Evolutionary conservation across 169 alveolate genomes (phyloP).

Genomic region (Babesia bigemina): DNA sequence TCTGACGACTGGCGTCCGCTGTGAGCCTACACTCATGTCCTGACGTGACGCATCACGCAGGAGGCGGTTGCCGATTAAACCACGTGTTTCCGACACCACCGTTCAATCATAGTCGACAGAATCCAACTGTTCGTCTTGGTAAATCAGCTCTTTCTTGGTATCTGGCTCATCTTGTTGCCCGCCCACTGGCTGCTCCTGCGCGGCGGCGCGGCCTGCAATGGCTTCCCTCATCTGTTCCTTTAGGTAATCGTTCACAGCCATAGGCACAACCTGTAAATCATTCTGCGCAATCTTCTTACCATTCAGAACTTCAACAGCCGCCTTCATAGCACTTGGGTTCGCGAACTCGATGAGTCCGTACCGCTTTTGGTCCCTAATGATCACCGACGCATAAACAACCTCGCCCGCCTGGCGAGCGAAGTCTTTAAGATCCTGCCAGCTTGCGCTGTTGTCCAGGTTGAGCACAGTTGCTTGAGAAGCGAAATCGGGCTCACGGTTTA

Average conservation of each 20-base stretch:
- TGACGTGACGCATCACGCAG: too few relatives aligned
- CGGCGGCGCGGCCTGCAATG: neutral
- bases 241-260: slow-evolving; percentile 62
- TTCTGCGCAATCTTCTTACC: slow-evolving; percentile 71
- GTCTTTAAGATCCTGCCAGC: slow-evolving; percentile 86
- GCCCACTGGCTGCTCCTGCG: slow-evolving; percentile 6
- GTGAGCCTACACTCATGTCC: too few relatives aligned
- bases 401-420: slow-evolving; percentile 86
- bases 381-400: slow-evolving; percentile 79
- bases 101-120: slow-evolving; percentile 62
- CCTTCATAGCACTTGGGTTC: slow-evolving; percentile 71
- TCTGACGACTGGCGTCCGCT: too few relatives aligned
- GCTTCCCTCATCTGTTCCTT: slow-evolving; percentile 12
- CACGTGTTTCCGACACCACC: neutral
- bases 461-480: slow-evolving; percentile 73
- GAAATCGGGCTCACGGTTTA: slow-evolving; percentile 63
- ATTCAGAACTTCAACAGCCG: slow-evolving; percentile 75
- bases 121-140: slow-evolving; percentile 54
- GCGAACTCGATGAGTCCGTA: slow-evolving; percentile 82
- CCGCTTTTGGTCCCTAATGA: slow-evolving; percentile 72
- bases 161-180: slow-evolving; percentile 7
- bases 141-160: slow-evolving; percentile 28
- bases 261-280: slow-evolving; percentile 61
- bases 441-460: slow-evolving; percentile 82
- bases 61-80: too few relatives aligned